phyloP scores from a whole-genome alignment of 257 asterid species.

The Plectranthus barbatus region DNA sequence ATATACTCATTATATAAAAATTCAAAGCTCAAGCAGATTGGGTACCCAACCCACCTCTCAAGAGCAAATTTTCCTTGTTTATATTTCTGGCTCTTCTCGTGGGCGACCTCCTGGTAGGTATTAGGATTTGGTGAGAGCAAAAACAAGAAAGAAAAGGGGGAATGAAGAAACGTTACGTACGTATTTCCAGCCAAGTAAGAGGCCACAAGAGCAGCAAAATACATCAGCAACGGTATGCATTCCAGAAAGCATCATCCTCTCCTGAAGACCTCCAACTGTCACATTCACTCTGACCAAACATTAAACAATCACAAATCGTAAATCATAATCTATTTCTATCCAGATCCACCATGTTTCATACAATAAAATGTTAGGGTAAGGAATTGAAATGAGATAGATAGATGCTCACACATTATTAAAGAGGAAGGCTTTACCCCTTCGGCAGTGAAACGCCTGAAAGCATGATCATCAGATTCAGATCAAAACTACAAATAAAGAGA shows the following conservation, averaged over 20 bases:
- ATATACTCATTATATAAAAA: too few relatives aligned
- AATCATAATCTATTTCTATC: too few relatives aligned
- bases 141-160: neutral
- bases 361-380: too few relatives aligned
- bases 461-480: neutral
- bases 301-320: too few relatives aligned
- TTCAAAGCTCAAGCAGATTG: too few relatives aligned
- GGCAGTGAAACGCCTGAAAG: constrained; percentile 67
- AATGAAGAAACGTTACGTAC: constrained; percentile 24
- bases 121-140: neutral
- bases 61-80: constrained; percentile 81
- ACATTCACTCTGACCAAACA: constrained; percentile 64
- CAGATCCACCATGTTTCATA: too few relatives aligned
- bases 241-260: constrained; percentile 76
- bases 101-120: constrained; percentile 48
- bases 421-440: constrained; percentile 78
- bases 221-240: constrained; percentile 72
- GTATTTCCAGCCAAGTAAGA: constrained; percentile 83
- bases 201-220: constrained; percentile 75
- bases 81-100: constrained; percentile 60
- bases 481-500: too few relatives aligned
- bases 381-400: neutral
- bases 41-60: too few relatives aligned
- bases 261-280: constrained; percentile 59
- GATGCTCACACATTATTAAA: constrained; percentile 64